These are phyloP conservation scores for Chaetoceros tenuissimus DNA, from an alignment of 108 stramenopile species.

Conservation along the genomic window DNA sequence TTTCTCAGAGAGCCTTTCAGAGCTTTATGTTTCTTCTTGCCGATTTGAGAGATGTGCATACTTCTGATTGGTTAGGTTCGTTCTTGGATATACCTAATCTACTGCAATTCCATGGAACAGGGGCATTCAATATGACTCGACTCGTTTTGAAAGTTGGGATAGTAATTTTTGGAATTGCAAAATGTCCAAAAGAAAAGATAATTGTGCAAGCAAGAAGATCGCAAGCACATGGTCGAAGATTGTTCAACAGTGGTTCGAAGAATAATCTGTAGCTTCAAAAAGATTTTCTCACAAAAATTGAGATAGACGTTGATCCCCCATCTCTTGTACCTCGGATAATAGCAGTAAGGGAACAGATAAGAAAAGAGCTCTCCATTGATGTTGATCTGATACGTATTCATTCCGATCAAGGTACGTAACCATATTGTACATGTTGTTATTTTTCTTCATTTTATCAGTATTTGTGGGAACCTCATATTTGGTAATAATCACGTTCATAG, in stretches of 20 bases:
- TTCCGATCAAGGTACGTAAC: neutral
- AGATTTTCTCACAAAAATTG: conserved; percentile 23
- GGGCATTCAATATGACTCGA: conserved; percentile 48
- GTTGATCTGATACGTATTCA: conserved; percentile 26
- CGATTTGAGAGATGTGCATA: conserved; percentile 56
- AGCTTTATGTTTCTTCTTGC: conserved; percentile 58
- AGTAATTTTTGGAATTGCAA: conserved; percentile 48
- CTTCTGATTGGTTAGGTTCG: conserved; percentile 55
- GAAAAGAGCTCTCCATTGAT: conserved; percentile 49
- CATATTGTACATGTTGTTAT: neutral
- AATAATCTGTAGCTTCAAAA: conserved; percentile 2
- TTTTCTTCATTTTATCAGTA: neutral
- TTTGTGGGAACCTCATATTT: too few species aligned
- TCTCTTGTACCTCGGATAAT: conserved; percentile 46
- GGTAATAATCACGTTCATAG: neutral
- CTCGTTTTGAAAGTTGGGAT: conserved; percentile 74
- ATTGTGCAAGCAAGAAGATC: conserved; percentile 27
- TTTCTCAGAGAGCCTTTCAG: conserved; percentile 66
- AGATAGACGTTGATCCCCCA: conserved; percentile 64
- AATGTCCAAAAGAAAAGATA: conserved; percentile 34
- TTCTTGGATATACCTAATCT: conserved; percentile 29
- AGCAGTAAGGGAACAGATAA: conserved; percentile 66
- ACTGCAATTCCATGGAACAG: conserved; percentile 54
- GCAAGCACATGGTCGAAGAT: neutral
- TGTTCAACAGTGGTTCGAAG: neutral